Evolutionary conservation across 768 basidiomycete genomes (phyloP), one percentile per base, ranked within the genome.

Genomic region (Steccherinum ochraceum): DNA sequence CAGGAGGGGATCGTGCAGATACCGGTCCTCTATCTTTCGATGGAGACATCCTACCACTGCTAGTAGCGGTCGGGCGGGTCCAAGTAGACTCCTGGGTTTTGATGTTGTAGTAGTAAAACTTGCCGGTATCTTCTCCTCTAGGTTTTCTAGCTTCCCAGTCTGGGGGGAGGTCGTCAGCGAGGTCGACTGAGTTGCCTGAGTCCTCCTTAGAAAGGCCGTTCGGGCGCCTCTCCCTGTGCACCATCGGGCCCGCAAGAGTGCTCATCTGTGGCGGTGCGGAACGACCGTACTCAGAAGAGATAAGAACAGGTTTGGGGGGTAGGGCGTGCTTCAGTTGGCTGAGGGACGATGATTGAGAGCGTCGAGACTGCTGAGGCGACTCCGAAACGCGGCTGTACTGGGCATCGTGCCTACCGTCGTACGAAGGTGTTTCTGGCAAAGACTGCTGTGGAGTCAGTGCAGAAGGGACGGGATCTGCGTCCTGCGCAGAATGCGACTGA

Each of bases 211-310:
- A 41, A 16, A 56, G 60, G 40, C 71, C 65, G 48, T 69, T 70
- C 49, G 58, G 44, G 57, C 73, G 73, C 56, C 74, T 67, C 51
- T 78, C 77, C 42, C 74, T 69, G 48, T 72, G 68, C n/a, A 71
- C 72, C 81, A 84, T 84, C 35, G 79, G 72, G 57, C 79, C 80
- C 53, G 80, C 81, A 58, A 78, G 75, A 59, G 80, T 78, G 59
- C 80, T 78, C 49, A 76, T 78, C 48, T 78, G 73, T 55, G 79
- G 74, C 63, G 80, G 77, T 44, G 78, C 74, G 56, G 79, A 72
- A 3, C 50, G 59, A 18, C 55, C 64, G 61, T 75, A 78, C 50
- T 77, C 74, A 46, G 78, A 73, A 54, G 58, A 73, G 42, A 74
- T 69, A 42, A 75, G 69, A 25, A 77, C 69, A 43, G 84, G 84